Conservation (phyloP, 129 eudicot species). For the Tagetes erecta region DNA sequence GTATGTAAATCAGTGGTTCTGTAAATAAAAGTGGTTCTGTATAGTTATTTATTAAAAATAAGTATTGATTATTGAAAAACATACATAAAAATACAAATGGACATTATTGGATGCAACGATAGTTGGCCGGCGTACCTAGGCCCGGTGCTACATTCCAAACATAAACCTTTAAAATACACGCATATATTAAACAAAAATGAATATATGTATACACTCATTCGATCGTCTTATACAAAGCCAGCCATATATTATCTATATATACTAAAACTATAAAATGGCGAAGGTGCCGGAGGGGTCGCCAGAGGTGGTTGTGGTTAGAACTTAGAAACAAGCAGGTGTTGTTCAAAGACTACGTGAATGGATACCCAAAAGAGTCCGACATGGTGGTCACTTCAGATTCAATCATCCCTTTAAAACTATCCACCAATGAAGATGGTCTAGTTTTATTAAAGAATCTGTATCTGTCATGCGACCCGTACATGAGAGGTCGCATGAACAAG, state of each 20-base stretch:
- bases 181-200: not conserved
- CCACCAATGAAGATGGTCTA: not conserved
- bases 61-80: too few relatives aligned
- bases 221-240: not conserved
- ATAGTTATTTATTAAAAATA: too few relatives aligned
- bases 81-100: too few relatives aligned
- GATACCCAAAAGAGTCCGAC: conserved; percentile 18
- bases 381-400: conserved; percentile 18
- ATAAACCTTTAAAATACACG: not conserved
- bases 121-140: conserved; percentile 15
- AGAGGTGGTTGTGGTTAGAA: not conserved
- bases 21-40: too few relatives aligned
- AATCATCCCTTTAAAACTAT: conserved; percentile 14
- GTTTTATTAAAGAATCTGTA: conserved; percentile 19
- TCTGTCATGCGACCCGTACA: conserved; percentile 32
- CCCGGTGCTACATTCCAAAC: conserved; percentile 13
- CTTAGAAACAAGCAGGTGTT: conserved; percentile 20
- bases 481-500: conserved; percentile 24
- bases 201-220: not conserved
- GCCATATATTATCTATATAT: not conserved
- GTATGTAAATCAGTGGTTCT: too few relatives aligned
- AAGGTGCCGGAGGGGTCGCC: not conserved
- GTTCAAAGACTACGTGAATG: conserved; percentile 22
- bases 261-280: not conserved
- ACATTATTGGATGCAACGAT: conserved; percentile 12